Percentiles rank a stretch among this genome's conserved stretches.
Evolutionary conservation across 1,284 basidiomycete species (phyloP).

Genomic region (Ustilago sp.): DNA sequence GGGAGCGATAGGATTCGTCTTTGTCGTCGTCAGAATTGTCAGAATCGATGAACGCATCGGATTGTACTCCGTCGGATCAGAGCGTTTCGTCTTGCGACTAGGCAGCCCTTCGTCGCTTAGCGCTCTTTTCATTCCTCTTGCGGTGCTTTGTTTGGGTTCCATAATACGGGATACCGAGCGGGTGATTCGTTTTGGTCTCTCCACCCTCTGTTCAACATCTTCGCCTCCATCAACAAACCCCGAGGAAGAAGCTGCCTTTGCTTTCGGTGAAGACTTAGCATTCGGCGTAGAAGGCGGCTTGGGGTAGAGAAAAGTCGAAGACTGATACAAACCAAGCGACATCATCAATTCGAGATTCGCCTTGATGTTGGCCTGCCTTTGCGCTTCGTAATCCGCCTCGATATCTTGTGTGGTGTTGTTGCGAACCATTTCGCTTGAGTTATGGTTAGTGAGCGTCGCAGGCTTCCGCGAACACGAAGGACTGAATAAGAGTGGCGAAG

Average conservation of each 20-base stretch:
- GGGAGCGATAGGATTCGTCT: not conserved
- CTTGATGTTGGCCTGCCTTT: constrained; percentile 29
- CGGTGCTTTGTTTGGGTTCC: not conserved
- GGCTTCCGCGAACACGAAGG: not conserved
- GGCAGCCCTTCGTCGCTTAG: not conserved
- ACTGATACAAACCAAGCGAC: constrained; percentile 32
- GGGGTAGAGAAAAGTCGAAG: constrained; percentile 11
- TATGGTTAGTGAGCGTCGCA: not conserved
- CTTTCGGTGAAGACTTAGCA: not conserved
- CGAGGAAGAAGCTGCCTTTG: not conserved
- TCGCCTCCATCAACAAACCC: not conserved
- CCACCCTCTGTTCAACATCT: not conserved
- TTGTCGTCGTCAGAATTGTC: constrained; percentile 21
- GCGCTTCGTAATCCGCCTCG: constrained; percentile 34
- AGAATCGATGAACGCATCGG: not conserved
- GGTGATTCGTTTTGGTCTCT: constrained; percentile 19
- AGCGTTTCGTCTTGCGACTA: not conserved
- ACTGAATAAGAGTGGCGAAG: not conserved
- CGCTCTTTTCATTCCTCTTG: constrained; percentile 15
- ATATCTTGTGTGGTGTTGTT: not conserved
- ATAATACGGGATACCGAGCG: constrained; percentile 19
- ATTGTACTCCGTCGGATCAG: not conserved
- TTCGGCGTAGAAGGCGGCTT: constrained; percentile 6
- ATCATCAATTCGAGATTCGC: constrained; percentile 45
- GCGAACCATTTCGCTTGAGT: constrained; percentile 12